phyloP scores from a whole-genome alignment of 805 yeast species.

The Teunomyces stri region DNA sequence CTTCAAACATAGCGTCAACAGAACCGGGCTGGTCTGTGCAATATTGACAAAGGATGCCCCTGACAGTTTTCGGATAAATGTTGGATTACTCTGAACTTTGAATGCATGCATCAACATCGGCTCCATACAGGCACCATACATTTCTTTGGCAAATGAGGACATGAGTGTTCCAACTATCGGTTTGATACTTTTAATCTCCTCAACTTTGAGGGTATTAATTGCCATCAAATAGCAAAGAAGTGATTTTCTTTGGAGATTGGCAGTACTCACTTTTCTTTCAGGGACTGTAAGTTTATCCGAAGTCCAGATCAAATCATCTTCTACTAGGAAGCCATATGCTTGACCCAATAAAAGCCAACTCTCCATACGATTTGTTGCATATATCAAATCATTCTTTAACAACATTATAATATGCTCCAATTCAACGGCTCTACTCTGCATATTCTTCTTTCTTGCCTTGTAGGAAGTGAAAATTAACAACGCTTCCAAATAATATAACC shows the following conservation, averaged over 20 bases:
- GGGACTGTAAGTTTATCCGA: constrained; percentile 70
- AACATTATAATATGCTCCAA: constrained; percentile 68
- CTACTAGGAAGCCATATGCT: constrained; percentile 73
- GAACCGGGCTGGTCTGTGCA: constrained; percentile 19
- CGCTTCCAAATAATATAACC: constrained; percentile 70
- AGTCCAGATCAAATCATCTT: constrained; percentile 90
- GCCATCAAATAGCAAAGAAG: constrained; percentile 77
- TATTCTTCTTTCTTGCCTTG: constrained; percentile 66
- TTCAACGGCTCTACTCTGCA: constrained; percentile 81
- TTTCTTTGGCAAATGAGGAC: constrained; percentile 53
- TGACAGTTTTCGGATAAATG: constrained; percentile 24
- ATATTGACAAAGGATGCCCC: constrained; percentile 25
- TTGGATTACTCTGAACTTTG: constrained; percentile 37
- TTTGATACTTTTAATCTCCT: constrained; percentile 13
- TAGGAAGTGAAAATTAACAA: constrained; percentile 66
- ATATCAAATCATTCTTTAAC: constrained; percentile 63
- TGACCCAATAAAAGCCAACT: constrained; percentile 85
- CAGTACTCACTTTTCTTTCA: constrained; percentile 61
- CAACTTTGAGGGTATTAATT: constrained; percentile 33
- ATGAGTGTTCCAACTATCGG: constrained; percentile 46
- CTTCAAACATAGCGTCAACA: constrained; percentile 30
- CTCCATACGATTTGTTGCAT: constrained; percentile 69
- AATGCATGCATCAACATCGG: constrained; percentile 69
- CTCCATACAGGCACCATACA: constrained; percentile 56
- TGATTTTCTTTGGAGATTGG: constrained; percentile 64